A percentile compares a stretch with the other conserved stretches of the same genome.
Evolutionary conservation across 2,329 filamentous ascomycete genomes (phyloP).

Genomic region (Hypoxylon sp.): DNA sequence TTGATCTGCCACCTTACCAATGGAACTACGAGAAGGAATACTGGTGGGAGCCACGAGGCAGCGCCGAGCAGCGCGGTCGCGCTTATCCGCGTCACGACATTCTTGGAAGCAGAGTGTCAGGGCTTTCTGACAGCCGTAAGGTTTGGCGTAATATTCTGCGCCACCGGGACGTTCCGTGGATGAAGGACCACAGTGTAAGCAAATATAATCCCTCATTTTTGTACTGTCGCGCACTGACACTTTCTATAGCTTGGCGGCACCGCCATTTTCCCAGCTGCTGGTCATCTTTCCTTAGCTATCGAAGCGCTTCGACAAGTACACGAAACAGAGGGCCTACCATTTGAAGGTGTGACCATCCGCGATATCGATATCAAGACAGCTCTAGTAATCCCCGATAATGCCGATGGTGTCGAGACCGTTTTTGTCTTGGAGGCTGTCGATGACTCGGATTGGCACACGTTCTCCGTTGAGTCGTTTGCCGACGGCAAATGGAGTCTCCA

Average conservation of each 20-base stretch:
- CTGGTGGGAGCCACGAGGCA: conserved; percentile 50
- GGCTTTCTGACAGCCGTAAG: conserved; percentile 32
- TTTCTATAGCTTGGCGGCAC: conserved; percentile 30
- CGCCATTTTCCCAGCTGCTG: conserved; percentile 47
- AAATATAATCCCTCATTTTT: background rate
- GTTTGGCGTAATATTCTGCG: conserved; percentile 49
- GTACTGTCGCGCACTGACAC: conserved; percentile 4
- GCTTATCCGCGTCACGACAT: conserved; percentile 50
- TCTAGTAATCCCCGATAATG: conserved; percentile 52
- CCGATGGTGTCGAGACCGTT: conserved; percentile 50
- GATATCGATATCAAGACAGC: conserved; percentile 54
- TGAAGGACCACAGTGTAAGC: conserved; percentile 41
- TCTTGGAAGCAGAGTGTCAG: conserved; percentile 41
- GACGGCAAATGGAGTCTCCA: conserved; percentile 47
- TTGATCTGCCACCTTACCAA: conserved; percentile 53
- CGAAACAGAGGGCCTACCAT: conserved; percentile 24
- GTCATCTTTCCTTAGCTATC: conserved; percentile 46
- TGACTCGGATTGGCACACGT: conserved; percentile 51
- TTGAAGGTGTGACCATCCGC: conserved; percentile 47
- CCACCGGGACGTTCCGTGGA: conserved; percentile 37
- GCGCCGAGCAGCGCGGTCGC: conserved; percentile 46
- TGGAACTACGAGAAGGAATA: conserved; percentile 49
- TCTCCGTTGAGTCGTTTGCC: conserved; percentile 52
- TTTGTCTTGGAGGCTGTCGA: conserved; percentile 47
- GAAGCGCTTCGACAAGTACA: conserved; percentile 45